Conservation (phyloP, 345 rosid species). For the Hypericum androsaemum region DNA sequence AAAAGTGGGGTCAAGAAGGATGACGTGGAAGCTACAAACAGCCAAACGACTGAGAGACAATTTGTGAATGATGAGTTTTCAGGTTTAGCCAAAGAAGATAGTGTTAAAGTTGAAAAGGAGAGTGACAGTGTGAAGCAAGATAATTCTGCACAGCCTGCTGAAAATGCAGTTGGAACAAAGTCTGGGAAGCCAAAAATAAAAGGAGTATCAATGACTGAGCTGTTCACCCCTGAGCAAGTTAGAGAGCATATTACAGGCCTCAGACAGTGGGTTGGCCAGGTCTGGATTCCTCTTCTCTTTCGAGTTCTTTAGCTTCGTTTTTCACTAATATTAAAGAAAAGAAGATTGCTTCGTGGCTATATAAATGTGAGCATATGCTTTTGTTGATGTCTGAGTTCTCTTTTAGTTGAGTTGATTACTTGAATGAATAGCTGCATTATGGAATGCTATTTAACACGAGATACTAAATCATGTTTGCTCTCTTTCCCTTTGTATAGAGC, state of each 20-base stretch:
- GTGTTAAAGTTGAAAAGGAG: constrained; percentile 41
- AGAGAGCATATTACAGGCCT: constrained; percentile 89
- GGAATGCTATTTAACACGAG: background rate
- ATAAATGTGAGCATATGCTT: background rate
- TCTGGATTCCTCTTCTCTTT: constrained; percentile 7
- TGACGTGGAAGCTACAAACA: constrained; percentile 33
- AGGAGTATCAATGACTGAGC: constrained; percentile 89
- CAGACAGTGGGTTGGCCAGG: constrained; percentile 99
- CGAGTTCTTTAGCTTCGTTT: background rate
- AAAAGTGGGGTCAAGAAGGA: constrained; percentile 40
- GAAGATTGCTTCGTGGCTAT: background rate
- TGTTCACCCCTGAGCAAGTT: constrained; percentile 97
- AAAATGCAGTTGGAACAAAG: constrained; percentile 40
- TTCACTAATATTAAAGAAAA: too few species aligned
- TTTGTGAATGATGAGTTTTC: constrained; percentile 21
- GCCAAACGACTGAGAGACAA: constrained; percentile 38
- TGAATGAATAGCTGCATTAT: too few species aligned
- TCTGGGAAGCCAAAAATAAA: constrained; percentile 93
- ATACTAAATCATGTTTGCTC: constrained; percentile 7
- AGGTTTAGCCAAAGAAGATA: constrained; percentile 37
- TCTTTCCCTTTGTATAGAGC: constrained; percentile 43
- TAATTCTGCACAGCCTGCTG: constrained; percentile 34
- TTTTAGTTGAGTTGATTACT: background rate
- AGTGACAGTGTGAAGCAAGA: constrained; percentile 45
- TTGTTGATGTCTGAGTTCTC: background rate